Evolutionary conservation across 805 yeast species (phyloP).

Genomic region (Myxozyma neglecta): DNA sequence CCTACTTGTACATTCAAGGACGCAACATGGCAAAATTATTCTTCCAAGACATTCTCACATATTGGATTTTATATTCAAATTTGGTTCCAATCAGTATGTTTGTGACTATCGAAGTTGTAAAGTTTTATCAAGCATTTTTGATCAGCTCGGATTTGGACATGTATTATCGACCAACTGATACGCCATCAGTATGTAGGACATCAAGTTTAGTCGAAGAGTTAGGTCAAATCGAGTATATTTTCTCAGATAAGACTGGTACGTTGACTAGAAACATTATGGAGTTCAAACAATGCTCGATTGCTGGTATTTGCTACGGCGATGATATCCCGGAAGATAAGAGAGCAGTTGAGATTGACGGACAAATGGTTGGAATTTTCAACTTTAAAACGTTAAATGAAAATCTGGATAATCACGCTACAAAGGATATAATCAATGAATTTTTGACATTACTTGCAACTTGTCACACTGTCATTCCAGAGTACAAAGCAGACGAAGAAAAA

Average conservation of each 20-base stretch:
- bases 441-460: slow-evolving; percentile 84
- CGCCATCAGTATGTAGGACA: slow-evolving; percentile 93
- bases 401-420: slow-evolving; percentile 23
- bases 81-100: slow-evolving; percentile 93
- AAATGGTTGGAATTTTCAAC: slow-evolving; percentile 74
- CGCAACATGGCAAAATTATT: slow-evolving; percentile 68
- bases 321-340: slow-evolving; percentile 88
- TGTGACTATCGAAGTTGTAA: slow-evolving; percentile 94
- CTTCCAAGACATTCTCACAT: slow-evolving; percentile 84
- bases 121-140: slow-evolving; percentile 91
- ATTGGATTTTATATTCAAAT: slow-evolving; percentile 94
- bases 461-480: slow-evolving; percentile 96
- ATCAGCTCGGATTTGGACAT: slow-evolving; percentile 92
- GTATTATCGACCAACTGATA: slow-evolving; percentile 82
- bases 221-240: slow-evolving; percentile 94
- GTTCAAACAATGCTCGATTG: slow-evolving; percentile 88
- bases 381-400: slow-evolving; percentile 56
- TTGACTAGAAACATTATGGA: slow-evolving; percentile 96
- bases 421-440: slow-evolving; percentile 63
- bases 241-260: slow-evolving; percentile 97
- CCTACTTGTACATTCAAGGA: slow-evolving; percentile 68
- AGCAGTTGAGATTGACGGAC: slow-evolving; percentile 71
- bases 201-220: slow-evolving; percentile 94
- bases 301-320: slow-evolving; percentile 83
- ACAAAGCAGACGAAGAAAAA: slow-evolving; percentile 45